Conservation (phyloP, 106 monocot species). For the Platanthera zijinensis region DNA sequence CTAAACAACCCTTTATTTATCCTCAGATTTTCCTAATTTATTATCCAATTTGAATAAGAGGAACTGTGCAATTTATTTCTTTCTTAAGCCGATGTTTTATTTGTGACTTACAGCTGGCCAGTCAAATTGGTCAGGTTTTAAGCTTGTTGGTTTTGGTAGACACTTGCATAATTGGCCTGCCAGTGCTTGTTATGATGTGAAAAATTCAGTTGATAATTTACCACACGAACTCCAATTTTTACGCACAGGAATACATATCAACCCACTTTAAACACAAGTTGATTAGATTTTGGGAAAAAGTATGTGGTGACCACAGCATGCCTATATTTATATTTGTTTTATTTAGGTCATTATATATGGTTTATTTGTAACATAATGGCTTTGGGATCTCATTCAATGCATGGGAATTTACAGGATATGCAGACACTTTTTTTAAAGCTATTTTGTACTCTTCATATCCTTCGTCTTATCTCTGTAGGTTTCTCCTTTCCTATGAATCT, state of each 20-base stretch:
- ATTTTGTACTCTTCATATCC: not conserved
- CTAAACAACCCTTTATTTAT: not conserved
- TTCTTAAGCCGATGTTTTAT: not conserved
- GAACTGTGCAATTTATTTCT: not conserved
- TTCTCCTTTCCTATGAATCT: not conserved
- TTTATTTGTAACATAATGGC: too few species aligned
- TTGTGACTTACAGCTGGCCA: not conserved
- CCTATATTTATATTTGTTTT: too few species aligned
- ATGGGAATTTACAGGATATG: not conserved
- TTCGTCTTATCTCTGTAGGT: not conserved
- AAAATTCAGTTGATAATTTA: not conserved
- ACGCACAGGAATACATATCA: not conserved
- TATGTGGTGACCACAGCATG: not conserved
- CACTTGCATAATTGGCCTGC: not conserved
- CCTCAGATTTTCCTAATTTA: not conserved
- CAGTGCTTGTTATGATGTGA: not conserved
- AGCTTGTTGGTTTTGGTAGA: not conserved
- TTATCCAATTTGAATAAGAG: not conserved
- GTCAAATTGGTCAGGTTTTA: not conserved
- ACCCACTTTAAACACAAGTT: not conserved
- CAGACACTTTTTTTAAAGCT: not conserved
- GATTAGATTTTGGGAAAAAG: not conserved
- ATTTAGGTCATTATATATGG: too few species aligned
- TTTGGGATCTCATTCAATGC: not conserved
- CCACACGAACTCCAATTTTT: not conserved